Percentiles rank a stretch among this genome's conserved stretches.
Evolutionary conservation across 1,139 yeast species (phyloP).

Genomic region (Yamadazyma spencermartinsiae): DNA sequence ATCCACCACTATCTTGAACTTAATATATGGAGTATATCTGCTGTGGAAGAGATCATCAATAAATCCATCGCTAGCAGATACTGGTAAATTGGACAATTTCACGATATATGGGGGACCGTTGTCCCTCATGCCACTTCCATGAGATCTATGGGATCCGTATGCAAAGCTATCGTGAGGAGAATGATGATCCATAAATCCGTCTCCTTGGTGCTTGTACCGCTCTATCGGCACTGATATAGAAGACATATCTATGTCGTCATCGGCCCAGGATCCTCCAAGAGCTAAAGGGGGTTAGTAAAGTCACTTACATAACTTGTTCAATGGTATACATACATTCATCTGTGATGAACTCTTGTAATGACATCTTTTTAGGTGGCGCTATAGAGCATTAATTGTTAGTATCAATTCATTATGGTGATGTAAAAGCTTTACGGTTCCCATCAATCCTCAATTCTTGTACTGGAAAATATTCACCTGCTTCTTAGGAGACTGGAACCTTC

Average conservation of each 20-base stretch:
- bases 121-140: slow-evolving; percentile 15
- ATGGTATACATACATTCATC: slow-evolving; percentile 50
- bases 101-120: slow-evolving; percentile 58
- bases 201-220: slow-evolving; percentile 21
- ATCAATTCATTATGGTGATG: background rate
- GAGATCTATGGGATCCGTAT: slow-evolving; percentile 9
- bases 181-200: slow-evolving; percentile 7
- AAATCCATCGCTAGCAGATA: slow-evolving; percentile 37
- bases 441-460: background rate
- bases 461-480: background rate
- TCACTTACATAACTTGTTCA: background rate
- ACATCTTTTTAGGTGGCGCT: slow-evolving; percentile 49
- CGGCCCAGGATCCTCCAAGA: slow-evolving; percentile 73
- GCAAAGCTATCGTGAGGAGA: slow-evolving; percentile 4
- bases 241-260: slow-evolving; percentile 69
- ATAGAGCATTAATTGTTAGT: slow-evolving; percentile 14
- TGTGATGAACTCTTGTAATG: slow-evolving; percentile 52
- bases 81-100: slow-evolving; percentile 52
- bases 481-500: background rate
- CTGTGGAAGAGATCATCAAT: slow-evolving; percentile 45
- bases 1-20: slow-evolving; percentile 45
- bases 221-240: slow-evolving; percentile 61
- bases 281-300: slow-evolving; percentile 29
- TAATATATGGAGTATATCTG: slow-evolving; percentile 40
- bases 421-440: background rate